A percentile compares a stretch with the other conserved stretches of the same genome.
Evolutionary conservation across 805 yeast genomes (phyloP).

Genomic region (Tetrapisispora taiwanensis): DNA sequence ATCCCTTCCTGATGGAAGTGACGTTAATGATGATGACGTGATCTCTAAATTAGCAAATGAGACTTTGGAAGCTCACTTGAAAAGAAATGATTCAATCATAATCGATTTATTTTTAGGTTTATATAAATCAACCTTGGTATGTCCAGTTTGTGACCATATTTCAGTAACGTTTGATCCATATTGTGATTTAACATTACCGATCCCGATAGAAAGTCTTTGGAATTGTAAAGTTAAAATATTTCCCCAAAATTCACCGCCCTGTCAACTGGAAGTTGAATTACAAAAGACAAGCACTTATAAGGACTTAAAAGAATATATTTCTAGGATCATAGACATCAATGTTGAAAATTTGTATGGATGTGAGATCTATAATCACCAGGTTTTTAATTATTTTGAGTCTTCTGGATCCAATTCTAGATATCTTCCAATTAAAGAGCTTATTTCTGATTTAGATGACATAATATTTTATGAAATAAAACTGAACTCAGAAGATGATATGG

Average conservation of each 20-base stretch:
- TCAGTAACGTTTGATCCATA: slow-evolving; percentile 91
- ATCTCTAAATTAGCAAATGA: slow-evolving; percentile 55
- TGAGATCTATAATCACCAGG: slow-evolving; percentile 56
- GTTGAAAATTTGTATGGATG: slow-evolving; percentile 37
- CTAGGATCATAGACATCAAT: slow-evolving; percentile 33
- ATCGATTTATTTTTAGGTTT: slow-evolving; percentile 82
- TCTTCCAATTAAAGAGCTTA: slow-evolving; percentile 58
- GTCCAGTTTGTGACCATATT: slow-evolving; percentile 73
- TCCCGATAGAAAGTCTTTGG: slow-evolving; percentile 74
- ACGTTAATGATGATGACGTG: slow-evolving; percentile 41
- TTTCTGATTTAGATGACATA: slow-evolving; percentile 51
- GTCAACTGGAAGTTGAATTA: slow-evolving; percentile 59
- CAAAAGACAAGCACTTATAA: slow-evolving; percentile 51
- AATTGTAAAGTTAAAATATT: slow-evolving; percentile 50
- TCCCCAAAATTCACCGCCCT: slow-evolving; percentile 44
- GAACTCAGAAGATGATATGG: slow-evolving; percentile 35
- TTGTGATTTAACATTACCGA: slow-evolving; percentile 79
- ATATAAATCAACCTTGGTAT: slow-evolving; percentile 79
- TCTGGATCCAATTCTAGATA: slow-evolving; percentile 42
- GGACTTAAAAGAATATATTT: slow-evolving; percentile 53
- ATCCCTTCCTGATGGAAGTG: slow-evolving; percentile 52
- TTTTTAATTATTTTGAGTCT: slow-evolving; percentile 61
- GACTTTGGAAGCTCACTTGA: slow-evolving; percentile 73
- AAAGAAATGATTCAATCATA: slow-evolving; percentile 76
- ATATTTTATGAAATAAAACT: slow-evolving; percentile 49